phyloP scores from a whole-genome alignment of 2,329 filamentous ascomycete species.

The Bertia moriformis region DNA sequence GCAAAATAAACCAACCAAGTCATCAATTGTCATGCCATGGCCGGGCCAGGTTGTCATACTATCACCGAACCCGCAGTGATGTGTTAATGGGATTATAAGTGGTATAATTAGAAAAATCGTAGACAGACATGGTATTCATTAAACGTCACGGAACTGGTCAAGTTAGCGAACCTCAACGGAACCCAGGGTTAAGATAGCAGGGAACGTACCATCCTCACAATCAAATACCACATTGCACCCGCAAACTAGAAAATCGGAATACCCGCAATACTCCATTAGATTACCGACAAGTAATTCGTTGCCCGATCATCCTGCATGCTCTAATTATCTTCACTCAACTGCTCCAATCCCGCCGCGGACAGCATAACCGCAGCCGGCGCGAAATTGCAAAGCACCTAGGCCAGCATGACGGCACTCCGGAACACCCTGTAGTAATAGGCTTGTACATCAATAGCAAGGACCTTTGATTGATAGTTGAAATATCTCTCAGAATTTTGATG shows the following conservation, averaged over 20 bases:
- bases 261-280: constrained; percentile 53
- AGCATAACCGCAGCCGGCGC: constrained; percentile 74
- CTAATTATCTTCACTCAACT: constrained; percentile 27
- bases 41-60: no score
- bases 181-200: not conserved
- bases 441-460: no score
- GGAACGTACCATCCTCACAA: constrained; percentile 36
- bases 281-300: constrained; percentile 23
- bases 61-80: not conserved
- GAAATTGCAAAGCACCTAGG: constrained; percentile 96
- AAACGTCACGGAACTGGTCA: constrained; percentile 1
- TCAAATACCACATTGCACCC: constrained; percentile 55
- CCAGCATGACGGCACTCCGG: constrained; percentile 75
- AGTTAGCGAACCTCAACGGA: not conserved
- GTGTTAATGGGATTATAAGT: not conserved
- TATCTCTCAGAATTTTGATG: no score
- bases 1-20: not conserved
- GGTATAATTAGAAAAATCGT: not conserved
- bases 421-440: constrained; percentile 97
- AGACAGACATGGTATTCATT: not conserved
- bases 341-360: constrained; percentile 68
- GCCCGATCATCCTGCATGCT: constrained; percentile 27
- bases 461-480: no score
- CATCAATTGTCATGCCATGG: not conserved
- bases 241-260: constrained; percentile 49